Percentiles rank a stretch among this genome's conserved stretches.
phyloP scores from a whole-genome alignment of 352 stramenopile species.

The Phytophthora macrochlamydospora region DNA sequence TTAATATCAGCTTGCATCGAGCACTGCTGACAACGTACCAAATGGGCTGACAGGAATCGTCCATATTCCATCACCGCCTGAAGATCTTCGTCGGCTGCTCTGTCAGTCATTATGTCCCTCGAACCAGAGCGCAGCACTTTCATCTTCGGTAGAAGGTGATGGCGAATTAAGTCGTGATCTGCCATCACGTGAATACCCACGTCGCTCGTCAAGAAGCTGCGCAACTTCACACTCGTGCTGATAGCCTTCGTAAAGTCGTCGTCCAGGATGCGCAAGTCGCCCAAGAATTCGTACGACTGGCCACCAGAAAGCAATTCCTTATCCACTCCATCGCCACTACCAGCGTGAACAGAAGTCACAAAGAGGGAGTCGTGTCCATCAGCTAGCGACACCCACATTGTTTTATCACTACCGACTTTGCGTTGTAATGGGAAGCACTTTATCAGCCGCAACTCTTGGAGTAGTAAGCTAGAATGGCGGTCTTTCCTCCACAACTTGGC shows the following conservation, averaged over 20 bases:
- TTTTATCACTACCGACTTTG: slow-evolving; percentile 8
- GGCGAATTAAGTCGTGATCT: slow-evolving; percentile 73
- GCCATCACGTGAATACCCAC: slow-evolving; percentile 66
- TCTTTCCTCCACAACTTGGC: slow-evolving; percentile 65
- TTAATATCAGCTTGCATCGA: slow-evolving; percentile 33
- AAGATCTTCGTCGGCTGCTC: slow-evolving; percentile 5
- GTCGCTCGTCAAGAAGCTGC: slow-evolving; percentile 56
- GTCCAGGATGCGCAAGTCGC: slow-evolving; percentile 46
- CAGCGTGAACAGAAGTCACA: slow-evolving; percentile 15
- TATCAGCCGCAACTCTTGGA: slow-evolving; percentile 73
- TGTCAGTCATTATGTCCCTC: neutral
- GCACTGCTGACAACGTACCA: slow-evolving; percentile 37
- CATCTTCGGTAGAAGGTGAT: slow-evolving; percentile 66
- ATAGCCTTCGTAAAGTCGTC: slow-evolving; percentile 43
- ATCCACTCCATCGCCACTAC: neutral
- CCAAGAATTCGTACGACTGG: slow-evolving; percentile 40
- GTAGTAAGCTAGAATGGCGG: slow-evolving; percentile 45
- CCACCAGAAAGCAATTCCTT: neutral
- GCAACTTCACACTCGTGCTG: slow-evolving; percentile 30
- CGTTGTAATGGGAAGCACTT: slow-evolving; percentile 71
- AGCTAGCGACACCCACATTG: slow-evolving; percentile 51
- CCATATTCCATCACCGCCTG: slow-evolving; percentile 31
- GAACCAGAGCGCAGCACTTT: slow-evolving; percentile 8
- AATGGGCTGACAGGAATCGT: slow-evolving; percentile 41
- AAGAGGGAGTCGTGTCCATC: slow-evolving; percentile 44